phyloP scores from a whole-genome alignment of 78 protist genomes.

The Cavenderia fasciculata region DNA sequence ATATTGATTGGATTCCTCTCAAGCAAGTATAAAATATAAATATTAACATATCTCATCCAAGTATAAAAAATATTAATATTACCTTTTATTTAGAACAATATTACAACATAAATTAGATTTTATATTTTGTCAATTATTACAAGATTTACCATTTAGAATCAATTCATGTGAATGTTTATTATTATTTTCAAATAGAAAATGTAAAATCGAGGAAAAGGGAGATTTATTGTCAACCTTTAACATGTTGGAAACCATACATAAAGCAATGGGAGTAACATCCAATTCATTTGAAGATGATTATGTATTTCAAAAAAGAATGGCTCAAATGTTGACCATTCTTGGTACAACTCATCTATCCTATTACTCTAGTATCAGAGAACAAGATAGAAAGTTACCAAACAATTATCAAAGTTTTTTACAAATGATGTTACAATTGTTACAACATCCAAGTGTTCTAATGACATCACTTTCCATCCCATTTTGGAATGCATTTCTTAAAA shows the following conservation, averaged over 20 bases:
- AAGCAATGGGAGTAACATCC: constrained; percentile 6
- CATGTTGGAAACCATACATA: background rate
- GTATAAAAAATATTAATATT: too few relatives aligned
- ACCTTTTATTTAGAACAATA: too few relatives aligned
- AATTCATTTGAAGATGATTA: constrained; percentile 43
- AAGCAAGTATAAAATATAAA: too few relatives aligned
- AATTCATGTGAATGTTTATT: constrained; percentile 15
- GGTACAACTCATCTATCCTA: constrained; percentile 56
- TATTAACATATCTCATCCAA: too few relatives aligned
- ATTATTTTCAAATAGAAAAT: background rate
- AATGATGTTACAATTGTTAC: constrained; percentile 37
- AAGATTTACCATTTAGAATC: constrained; percentile 45
- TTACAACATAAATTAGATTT: constrained; percentile 43
- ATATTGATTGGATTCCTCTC: constrained; percentile 58
- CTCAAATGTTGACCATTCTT: constrained; percentile 31
- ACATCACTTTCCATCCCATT: constrained; percentile 19
- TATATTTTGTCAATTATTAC: constrained; percentile 44
- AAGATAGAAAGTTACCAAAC: constrained; percentile 25
- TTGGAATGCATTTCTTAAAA: constrained; percentile 29
- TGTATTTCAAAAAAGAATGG: constrained; percentile 45
- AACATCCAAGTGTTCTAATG: constrained; percentile 55
- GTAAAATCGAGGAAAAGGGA: constrained; percentile 15
- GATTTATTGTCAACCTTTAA: constrained; percentile 39
- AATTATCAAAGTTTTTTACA: constrained; percentile 38
- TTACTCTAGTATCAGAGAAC: too few relatives aligned